phyloP scores from a whole-genome alignment of 2,329 filamentous ascomycete species.

The Xylariaceae sp. region DNA sequence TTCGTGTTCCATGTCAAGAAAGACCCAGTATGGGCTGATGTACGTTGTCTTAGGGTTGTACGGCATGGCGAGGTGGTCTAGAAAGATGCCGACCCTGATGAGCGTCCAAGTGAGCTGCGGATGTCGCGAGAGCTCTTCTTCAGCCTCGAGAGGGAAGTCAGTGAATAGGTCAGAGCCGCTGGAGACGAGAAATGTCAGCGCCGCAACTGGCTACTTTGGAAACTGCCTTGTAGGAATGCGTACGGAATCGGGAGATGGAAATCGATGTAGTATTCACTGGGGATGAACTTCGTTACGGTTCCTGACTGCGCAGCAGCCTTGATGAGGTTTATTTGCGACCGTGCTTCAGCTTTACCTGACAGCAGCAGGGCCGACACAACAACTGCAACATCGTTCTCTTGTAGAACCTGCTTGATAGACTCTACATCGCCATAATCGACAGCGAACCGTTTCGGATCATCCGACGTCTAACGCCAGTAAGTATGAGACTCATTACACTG shows the following conservation, averaged over 20 bases:
- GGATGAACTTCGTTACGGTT: neutral
- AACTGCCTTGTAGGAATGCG: neutral
- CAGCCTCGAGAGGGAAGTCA: neutral
- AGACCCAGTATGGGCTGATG: neutral
- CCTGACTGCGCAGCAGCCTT: neutral
- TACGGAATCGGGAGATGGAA: neutral
- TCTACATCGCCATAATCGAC: neutral
- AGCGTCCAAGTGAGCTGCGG: neutral
- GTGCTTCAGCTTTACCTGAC: neutral
- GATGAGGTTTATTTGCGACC: neutral
- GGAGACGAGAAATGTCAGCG: neutral
- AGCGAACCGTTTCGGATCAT: neutral
- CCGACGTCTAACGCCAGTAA: neutral
- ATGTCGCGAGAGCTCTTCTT: neutral
- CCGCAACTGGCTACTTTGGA: neutral
- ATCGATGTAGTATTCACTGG: neutral
- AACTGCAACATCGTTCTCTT: neutral
- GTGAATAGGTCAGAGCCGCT: neutral
- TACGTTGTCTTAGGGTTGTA: neutral
- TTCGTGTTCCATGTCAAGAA: neutral
- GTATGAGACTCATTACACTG: no score
- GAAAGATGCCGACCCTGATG: neutral
- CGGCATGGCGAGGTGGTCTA: neutral
- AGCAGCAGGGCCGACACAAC: neutral
- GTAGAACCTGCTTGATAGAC: neutral